Percentiles rank a stretch among this genome's conserved stretches.
phyloP scores from a whole-genome alignment of 306 rosid genomes.

The Alnus glutinosa region DNA sequence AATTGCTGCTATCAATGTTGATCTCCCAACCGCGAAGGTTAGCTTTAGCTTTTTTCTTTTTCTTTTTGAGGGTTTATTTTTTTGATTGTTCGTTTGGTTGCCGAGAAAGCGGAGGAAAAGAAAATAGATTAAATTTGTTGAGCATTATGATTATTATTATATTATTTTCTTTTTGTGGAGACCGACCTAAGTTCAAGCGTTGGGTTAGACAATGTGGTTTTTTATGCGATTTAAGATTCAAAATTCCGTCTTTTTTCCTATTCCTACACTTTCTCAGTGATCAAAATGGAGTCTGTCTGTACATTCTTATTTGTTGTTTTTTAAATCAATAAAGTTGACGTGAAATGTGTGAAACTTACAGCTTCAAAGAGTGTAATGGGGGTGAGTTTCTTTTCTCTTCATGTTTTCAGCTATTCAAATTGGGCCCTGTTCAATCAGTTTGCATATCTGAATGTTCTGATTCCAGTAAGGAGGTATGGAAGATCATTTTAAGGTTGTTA shows the following conservation, averaged over 20 bases:
- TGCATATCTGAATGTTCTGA: constrained; percentile 64
- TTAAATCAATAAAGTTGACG: not conserved
- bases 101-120: constrained; percentile 17
- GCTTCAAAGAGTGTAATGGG: not conserved
- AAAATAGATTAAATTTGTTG: not conserved
- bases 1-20: constrained; percentile 38
- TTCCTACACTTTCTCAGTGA: not conserved
- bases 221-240: not conserved
- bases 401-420: constrained; percentile 61
- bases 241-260: not conserved
- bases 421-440: constrained; percentile 64
- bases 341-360: not conserved
- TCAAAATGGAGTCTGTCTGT: not conserved
- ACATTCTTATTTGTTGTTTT: not conserved
- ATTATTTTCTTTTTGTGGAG: not conserved
- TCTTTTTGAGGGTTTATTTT: not conserved
- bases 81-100: not conserved
- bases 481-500: not conserved
- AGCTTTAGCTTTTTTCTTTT: constrained; percentile 4
- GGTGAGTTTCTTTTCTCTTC: constrained; percentile 19
- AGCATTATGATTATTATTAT: constrained; percentile 4
- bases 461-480: constrained; percentile 50
- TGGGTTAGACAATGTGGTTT: not conserved
- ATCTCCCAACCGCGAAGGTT: constrained; percentile 69
- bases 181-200: not conserved